These are phyloP conservation scores for Eragrostis tef DNA, from an alignment of 202 grass and related monocot species.

Conservation along the genomic window DNA sequence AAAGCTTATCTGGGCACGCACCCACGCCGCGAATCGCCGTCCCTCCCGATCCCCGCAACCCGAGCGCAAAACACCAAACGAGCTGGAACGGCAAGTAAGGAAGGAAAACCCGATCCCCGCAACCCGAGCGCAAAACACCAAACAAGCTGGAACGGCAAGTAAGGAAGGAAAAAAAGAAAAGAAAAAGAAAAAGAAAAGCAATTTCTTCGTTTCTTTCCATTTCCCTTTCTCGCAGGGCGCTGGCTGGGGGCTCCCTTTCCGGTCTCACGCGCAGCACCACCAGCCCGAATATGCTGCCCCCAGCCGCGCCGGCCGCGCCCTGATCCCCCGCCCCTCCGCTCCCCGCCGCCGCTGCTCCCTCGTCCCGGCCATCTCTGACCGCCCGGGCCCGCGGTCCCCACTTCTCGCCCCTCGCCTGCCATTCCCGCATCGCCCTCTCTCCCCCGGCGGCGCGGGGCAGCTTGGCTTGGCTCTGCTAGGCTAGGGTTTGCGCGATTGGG, in stretches of 20 bases:
- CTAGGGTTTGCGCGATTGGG: constrained; percentile 34
- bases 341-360: constrained; percentile 39
- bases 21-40: constrained; percentile 17
- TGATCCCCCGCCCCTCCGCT: constrained; percentile 31
- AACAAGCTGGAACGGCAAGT: constrained; percentile 22
- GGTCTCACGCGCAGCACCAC: constrained; percentile 47
- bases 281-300: constrained; percentile 58
- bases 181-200: not conserved
- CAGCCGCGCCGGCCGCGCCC: constrained; percentile 68
- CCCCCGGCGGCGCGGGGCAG: constrained; percentile 18
- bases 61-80: constrained; percentile 10
- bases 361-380: constrained; percentile 32
- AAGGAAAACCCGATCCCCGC: not conserved
- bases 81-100: constrained; percentile 20
- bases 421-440: not conserved
- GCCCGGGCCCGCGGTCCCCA: not conserved
- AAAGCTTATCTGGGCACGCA: constrained; percentile 18
- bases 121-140: constrained; percentile 6
- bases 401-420: not conserved
- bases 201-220: constrained; percentile 22
- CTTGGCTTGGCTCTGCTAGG: not conserved
- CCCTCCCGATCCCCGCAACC: constrained; percentile 4
- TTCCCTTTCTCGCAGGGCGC: constrained; percentile 29
- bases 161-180: not conserved
- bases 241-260: constrained; percentile 13